Percentiles rank a stretch among this genome's conserved stretches.
Conservation (phyloP, 2,329 filamentous ascomycete genomes). For the Cercospora zeae-maydis region DNA sequence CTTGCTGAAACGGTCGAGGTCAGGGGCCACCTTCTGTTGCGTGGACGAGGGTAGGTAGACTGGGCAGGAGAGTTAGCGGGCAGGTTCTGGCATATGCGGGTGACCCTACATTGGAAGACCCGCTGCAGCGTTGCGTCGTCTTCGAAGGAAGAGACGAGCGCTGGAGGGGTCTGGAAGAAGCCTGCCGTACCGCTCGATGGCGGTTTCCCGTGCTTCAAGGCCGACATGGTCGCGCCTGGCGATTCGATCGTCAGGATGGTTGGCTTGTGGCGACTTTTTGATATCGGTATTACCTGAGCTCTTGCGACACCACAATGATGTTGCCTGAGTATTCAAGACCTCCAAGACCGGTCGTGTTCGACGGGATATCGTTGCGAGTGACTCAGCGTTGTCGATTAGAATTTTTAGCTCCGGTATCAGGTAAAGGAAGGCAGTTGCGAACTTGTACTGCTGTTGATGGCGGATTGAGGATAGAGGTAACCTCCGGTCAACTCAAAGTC, state of each 20-base stretch:
- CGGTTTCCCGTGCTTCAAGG: background rate
- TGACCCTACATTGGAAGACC: background rate
- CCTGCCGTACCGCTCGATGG: background rate
- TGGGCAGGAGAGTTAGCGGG: background rate
- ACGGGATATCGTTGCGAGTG: too few species aligned
- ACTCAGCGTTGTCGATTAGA: too few species aligned
- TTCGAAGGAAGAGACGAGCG: background rate
- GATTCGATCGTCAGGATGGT: background rate
- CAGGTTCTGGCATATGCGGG: too few species aligned
- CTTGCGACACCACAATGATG: too few species aligned
- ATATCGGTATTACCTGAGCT: background rate
- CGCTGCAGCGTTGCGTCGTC: background rate
- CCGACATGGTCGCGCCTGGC: background rate
- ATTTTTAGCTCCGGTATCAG: too few species aligned
- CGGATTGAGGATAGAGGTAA: too few species aligned
- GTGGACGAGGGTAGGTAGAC: background rate
- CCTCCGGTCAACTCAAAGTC: too few species aligned
- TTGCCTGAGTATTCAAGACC: too few species aligned
- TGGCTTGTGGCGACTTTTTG: background rate
- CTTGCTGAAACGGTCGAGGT: constrained; percentile 1
- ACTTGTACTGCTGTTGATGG: too few species aligned
- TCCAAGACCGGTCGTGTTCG: too few species aligned
- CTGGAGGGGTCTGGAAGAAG: constrained; percentile 2
- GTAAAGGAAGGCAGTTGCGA: too few species aligned
- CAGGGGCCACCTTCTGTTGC: background rate